Percentiles rank a stretch among this genome's conserved stretches.
phyloP scores from a whole-genome alignment of 148 eudicot genomes.

The Rhododendron simsii region DNA sequence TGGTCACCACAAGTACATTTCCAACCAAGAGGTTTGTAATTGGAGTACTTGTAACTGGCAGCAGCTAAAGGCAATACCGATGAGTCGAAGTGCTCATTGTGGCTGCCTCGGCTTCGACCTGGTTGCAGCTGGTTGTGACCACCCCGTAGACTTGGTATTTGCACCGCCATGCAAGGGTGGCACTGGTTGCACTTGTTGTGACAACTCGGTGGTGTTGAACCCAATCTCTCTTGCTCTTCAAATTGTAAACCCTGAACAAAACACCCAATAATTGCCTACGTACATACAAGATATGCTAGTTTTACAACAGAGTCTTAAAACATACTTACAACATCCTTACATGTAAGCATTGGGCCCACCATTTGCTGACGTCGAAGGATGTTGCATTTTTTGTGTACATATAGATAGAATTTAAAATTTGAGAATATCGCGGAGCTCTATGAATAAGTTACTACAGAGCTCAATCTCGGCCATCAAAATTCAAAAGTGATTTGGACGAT shows the following conservation, averaged over 20 bases:
- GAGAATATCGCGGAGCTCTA: too few relatives aligned
- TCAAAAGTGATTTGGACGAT: too few relatives aligned
- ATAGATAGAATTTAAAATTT: too few relatives aligned
- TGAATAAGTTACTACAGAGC: too few relatives aligned
- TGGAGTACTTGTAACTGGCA: slow-evolving; percentile 51
- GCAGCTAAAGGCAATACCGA: slow-evolving; percentile 10
- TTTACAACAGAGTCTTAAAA: too few relatives aligned
- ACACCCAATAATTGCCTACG: neutral
- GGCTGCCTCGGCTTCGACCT: neutral
- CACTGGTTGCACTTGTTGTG: slow-evolving; percentile 93
- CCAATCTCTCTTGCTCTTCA: slow-evolving; percentile 72
- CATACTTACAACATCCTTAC: too few relatives aligned
- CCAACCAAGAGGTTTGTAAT: slow-evolving; percentile 97
- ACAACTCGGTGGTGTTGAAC: slow-evolving; percentile 95
- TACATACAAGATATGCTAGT: too few relatives aligned
- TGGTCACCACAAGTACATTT: slow-evolving; percentile 66
- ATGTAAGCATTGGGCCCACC: too few relatives aligned
- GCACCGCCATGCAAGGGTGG: slow-evolving; percentile 87
- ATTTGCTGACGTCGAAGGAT: too few relatives aligned
- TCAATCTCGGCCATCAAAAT: too few relatives aligned
- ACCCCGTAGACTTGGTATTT: slow-evolving; percentile 58
- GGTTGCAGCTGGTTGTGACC: slow-evolving; percentile 30
- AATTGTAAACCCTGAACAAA: slow-evolving; percentile 35
- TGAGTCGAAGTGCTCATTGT: slow-evolving; percentile 6
- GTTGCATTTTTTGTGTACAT: too few relatives aligned